Percentiles rank a stretch among this genome's conserved stretches.
Evolutionary conservation across 805 yeast species (phyloP).

Genomic region (Lachancea cidri): DNA sequence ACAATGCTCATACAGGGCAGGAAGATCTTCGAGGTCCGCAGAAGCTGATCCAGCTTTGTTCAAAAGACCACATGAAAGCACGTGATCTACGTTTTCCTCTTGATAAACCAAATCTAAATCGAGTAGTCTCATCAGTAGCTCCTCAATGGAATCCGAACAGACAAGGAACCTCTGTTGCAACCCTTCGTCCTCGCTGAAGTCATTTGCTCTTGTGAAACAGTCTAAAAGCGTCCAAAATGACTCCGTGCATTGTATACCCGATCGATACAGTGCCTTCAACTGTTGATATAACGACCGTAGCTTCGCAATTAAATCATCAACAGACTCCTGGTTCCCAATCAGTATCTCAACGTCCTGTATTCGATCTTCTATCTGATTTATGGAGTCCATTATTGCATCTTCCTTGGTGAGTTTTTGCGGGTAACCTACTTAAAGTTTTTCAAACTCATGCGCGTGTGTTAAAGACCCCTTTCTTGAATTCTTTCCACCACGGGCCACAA

Average conservation of each 20-base stretch:
- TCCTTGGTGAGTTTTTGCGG: not conserved
- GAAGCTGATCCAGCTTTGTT: not conserved
- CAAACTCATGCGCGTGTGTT: not conserved
- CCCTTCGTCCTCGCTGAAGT: not conserved
- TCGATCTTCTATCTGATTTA: constrained; percentile 1
- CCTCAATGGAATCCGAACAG: constrained; percentile 1
- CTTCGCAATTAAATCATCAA: not conserved
- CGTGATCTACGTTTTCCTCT: constrained; percentile 3
- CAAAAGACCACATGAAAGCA: constrained; percentile 6
- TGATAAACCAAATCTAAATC: constrained; percentile 3
- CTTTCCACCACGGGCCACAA: not conserved
- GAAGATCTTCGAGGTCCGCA: not conserved
- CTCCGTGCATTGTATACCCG: constrained; percentile 2
- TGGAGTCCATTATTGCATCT: not conserved
- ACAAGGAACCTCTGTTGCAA: not conserved
- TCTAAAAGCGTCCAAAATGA: constrained; percentile 4
- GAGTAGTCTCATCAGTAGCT: not conserved
- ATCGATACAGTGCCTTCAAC: constrained; percentile 1
- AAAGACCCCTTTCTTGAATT: constrained; percentile 1
- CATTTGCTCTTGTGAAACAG: not conserved
- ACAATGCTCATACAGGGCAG: constrained; percentile 2
- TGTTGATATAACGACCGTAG: not conserved
- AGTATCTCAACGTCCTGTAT: not conserved
- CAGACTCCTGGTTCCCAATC: not conserved
- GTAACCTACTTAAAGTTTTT: constrained; percentile 1